Conservation (phyloP, 306 rosid genomes). For the Fagus sylvatica region DNA sequence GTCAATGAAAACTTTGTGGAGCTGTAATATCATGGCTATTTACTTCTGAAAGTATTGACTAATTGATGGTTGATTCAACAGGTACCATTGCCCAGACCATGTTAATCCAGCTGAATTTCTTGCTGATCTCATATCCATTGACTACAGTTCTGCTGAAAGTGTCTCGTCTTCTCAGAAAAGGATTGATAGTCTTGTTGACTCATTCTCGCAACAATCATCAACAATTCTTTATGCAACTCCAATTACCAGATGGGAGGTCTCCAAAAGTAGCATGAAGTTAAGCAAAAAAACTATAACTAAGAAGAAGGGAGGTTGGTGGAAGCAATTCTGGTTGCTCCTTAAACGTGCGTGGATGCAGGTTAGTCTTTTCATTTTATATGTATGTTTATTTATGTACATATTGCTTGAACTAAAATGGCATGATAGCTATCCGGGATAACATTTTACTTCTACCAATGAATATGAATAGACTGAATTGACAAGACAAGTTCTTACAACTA, state of each 20-base stretch:
- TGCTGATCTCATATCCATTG: constrained; percentile 93
- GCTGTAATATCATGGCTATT: constrained; percentile 14
- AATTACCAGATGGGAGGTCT: constrained; percentile 48
- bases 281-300: constrained; percentile 41
- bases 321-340: constrained; percentile 81
- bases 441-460: constrained; percentile 1
- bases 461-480: background rate
- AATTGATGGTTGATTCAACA: constrained; percentile 41
- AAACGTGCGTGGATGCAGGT: constrained; percentile 99
- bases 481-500: constrained; percentile 1
- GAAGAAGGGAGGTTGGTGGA: constrained; percentile 88
- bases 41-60: constrained; percentile 27
- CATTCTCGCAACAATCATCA: constrained; percentile 62
- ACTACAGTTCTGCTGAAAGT: constrained; percentile 86
- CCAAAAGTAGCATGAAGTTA: constrained; percentile 35
- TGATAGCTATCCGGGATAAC: constrained; percentile 7
- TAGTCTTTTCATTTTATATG: constrained; percentile 6
- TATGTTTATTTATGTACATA: constrained; percentile 15
- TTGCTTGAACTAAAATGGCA: constrained; percentile 12
- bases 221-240: constrained; percentile 70
- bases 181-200: constrained; percentile 77
- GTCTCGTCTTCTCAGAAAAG: constrained; percentile 77
- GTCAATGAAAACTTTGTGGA: background rate
- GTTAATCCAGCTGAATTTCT: constrained; percentile 92
- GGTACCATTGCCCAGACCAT: constrained; percentile 83